Evolutionary conservation across 225 moss, liverwort and hornwort species (phyloP).

Genomic region (Sphagnum tenellum): DNA sequence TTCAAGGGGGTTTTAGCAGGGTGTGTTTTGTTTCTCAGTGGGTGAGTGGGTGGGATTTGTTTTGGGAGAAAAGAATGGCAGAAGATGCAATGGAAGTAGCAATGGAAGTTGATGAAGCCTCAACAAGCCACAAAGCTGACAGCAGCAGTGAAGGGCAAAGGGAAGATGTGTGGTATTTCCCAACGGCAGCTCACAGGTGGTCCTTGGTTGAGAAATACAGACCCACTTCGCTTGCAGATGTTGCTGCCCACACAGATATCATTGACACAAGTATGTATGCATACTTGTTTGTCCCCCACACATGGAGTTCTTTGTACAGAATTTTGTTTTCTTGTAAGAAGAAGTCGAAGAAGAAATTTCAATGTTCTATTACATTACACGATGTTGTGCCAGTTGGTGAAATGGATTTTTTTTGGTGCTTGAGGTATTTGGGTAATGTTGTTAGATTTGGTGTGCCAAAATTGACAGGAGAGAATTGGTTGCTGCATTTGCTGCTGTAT

Average conservation of each 20-base stretch:
- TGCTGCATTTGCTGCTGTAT: conserved; percentile 84
- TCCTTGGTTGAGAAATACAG: conserved; percentile 99
- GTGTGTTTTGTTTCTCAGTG: too few relatives aligned
- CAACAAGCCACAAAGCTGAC: conserved; percentile 17
- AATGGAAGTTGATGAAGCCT: conserved; percentile 35
- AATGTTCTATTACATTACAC: too few relatives aligned
- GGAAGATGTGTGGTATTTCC: conserved; percentile 20
- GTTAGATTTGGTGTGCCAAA: conserved; percentile 20
- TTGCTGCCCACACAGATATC: conserved; percentile 94
- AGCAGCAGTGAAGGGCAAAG: conserved; percentile 47
- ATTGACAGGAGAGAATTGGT: conserved; percentile 90
- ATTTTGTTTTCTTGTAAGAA: too few relatives aligned
- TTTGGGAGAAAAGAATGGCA: too few relatives aligned
- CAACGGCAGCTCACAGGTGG: conserved; percentile 41
- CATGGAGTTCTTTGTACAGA: too few relatives aligned
- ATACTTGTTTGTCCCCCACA: not conserved
- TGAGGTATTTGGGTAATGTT: not conserved
- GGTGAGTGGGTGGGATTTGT: too few relatives aligned
- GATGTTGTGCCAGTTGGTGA: too few relatives aligned
- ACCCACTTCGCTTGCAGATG: conserved; percentile 76
- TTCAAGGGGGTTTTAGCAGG: too few relatives aligned
- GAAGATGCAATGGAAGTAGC: conserved; percentile 7
- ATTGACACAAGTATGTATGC: conserved; percentile 74
- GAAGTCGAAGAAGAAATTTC: too few relatives aligned
- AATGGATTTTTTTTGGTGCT: too few relatives aligned